phyloP scores from a whole-genome alignment of 495 filamentous ascomycete genomes.

The Tuber indicum region DNA sequence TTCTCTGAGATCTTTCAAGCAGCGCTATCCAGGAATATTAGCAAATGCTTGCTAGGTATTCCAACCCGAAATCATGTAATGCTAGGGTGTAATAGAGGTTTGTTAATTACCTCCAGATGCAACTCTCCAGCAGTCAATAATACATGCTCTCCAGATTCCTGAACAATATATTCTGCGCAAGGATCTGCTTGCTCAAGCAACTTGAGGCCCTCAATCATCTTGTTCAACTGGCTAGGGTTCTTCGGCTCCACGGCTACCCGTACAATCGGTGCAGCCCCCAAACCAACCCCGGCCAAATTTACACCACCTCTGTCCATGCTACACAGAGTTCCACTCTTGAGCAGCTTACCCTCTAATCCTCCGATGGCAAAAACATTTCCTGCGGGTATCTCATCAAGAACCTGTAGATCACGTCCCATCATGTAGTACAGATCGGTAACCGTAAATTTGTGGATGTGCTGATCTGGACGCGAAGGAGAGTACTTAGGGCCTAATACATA shows the following conservation, averaged over 20 bases:
- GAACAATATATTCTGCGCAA: slow-evolving; percentile 89
- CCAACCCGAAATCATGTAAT: background rate
- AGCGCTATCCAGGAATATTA: slow-evolving; percentile 49
- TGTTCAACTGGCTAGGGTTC: slow-evolving; percentile 79
- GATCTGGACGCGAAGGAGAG: slow-evolving; percentile 67
- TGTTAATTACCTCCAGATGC: slow-evolving; percentile 59
- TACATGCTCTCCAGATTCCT: slow-evolving; percentile 91
- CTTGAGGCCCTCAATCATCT: slow-evolving; percentile 83
- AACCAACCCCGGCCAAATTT: slow-evolving; percentile 81
- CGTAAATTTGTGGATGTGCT: slow-evolving; percentile 73
- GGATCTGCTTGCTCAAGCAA: slow-evolving; percentile 92
- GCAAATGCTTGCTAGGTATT: background rate
- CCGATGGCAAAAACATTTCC: slow-evolving; percentile 95
- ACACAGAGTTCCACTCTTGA: slow-evolving; percentile 93
- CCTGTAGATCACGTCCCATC: slow-evolving; percentile 86
- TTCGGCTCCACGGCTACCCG: slow-evolving; percentile 87
- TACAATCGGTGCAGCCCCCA: slow-evolving; percentile 79
- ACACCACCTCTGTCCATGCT: slow-evolving; percentile 80
- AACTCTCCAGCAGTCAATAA: slow-evolving; percentile 89
- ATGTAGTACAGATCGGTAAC: slow-evolving; percentile 88
- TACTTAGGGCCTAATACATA: slow-evolving; percentile 93
- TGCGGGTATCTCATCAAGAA: slow-evolving; percentile 75
- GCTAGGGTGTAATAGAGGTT: background rate
- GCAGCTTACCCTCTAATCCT: slow-evolving; percentile 79
- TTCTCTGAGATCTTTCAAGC: slow-evolving; percentile 86